A percentile compares a stretch with the other conserved stretches of the same genome.
Conservation (phyloP, 1,139 yeast species). For the Candida sp. region DNA sequence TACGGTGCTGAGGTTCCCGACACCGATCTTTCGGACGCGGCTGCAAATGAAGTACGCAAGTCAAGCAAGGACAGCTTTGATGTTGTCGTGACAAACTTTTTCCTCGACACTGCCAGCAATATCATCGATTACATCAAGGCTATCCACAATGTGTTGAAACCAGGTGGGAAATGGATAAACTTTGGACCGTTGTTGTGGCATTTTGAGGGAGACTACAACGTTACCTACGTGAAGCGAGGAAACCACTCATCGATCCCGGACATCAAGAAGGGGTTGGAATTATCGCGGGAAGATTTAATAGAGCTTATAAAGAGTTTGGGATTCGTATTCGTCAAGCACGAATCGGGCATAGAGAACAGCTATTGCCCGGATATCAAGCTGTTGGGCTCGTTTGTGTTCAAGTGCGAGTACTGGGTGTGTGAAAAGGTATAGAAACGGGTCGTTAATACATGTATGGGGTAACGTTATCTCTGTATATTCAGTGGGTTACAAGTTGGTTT, state of each 20-base stretch:
- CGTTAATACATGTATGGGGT: too few species aligned
- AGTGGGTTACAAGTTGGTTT: conserved; percentile 10
- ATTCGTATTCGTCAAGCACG: conserved; percentile 53
- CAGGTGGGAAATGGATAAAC: conserved; percentile 77
- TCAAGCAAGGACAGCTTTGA: conserved; percentile 47
- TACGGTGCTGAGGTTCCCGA: conserved; percentile 53
- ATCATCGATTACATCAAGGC: conserved; percentile 70
- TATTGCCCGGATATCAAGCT: conserved; percentile 61
- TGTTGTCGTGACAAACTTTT: conserved; percentile 71
- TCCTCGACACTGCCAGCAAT: conserved; percentile 80
- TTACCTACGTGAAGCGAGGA: conserved; percentile 21
- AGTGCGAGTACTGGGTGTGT: conserved; percentile 79
- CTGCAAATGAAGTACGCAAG: conserved; percentile 45
- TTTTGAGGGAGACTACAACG: conserved; percentile 59
- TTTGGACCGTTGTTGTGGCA: conserved; percentile 92
- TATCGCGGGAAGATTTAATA: conserved; percentile 63
- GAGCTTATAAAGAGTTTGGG: conserved; percentile 54
- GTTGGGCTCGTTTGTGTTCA: conserved; percentile 62
- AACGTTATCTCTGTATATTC: too few species aligned
- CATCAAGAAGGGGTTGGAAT: conserved; percentile 62
- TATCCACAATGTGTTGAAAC: conserved; percentile 53
- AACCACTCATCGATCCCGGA: conserved; percentile 34
- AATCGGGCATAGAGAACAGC: conserved; percentile 47
- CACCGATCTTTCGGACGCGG: conserved; percentile 20
- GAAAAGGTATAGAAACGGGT: conserved; percentile 4